A percentile compares a stretch with the other conserved stretches of the same genome.
phyloP scores from a whole-genome alignment of 768 basidiomycete genomes.

The Leucocoprinus leucothites region DNA sequence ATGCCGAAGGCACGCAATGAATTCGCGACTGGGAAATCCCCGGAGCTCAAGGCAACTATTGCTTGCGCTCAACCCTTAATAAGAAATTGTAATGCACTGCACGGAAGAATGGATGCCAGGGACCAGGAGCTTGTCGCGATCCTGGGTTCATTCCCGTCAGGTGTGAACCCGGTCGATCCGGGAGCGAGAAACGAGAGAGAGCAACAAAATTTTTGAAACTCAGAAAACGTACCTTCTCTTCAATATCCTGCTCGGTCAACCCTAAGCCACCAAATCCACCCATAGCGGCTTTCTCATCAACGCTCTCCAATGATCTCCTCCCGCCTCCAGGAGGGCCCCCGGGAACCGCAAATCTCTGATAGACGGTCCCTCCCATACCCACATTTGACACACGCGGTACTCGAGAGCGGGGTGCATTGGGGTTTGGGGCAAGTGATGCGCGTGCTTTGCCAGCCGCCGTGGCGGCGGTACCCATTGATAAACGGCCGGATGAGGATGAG shows the following conservation, averaged over 20 bases:
- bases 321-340: conserved; percentile 2
- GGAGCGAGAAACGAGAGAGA: too few species aligned
- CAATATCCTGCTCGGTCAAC: conserved; percentile 69
- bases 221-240: conserved; percentile 51
- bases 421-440: conserved; percentile 34
- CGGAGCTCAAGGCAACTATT: background rate
- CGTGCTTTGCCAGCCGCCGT: conserved; percentile 24
- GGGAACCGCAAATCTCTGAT: conserved; percentile 36
- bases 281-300: conserved; percentile 25
- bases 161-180: too few species aligned
- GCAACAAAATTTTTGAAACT: background rate
- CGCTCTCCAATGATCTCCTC: conserved; percentile 27
- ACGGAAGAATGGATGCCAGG: background rate
- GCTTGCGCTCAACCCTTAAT: background rate
- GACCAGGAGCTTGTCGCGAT: background rate
- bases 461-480: conserved; percentile 15
- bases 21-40: background rate
- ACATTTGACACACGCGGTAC: conserved; percentile 33
- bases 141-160: too few species aligned
- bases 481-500: conserved; percentile 13
- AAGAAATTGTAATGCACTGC: conserved; percentile 4
- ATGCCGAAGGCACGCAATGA: background rate
- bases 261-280: conserved; percentile 32
- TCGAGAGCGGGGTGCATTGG: conserved; percentile 20
- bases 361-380: conserved; percentile 25